Percentiles rank a stretch among this genome's conserved stretches.
These are phyloP conservation scores for Starmerella stigmatis DNA, from an alignment of 805 yeast genomes.

Conservation along the genomic window DNA sequence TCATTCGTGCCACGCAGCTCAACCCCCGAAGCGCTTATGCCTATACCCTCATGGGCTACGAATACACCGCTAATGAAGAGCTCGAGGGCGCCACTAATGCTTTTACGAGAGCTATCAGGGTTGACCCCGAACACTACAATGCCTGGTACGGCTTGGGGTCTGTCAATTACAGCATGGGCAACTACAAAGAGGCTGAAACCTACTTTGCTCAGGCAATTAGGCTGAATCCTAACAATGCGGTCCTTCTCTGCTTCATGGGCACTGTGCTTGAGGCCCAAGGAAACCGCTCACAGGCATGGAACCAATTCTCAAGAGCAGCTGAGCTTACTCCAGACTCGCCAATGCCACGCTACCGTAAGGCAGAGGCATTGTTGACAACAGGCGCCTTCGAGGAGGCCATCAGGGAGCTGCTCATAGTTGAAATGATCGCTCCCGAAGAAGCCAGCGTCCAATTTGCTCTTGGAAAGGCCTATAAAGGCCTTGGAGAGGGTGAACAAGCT, in stretches of 20 bases:
- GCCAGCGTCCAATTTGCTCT: constrained; percentile 83
- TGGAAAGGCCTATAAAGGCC: constrained; percentile 74
- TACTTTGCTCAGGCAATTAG: constrained; percentile 80
- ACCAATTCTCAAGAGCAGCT: constrained; percentile 73
- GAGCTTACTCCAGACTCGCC: constrained; percentile 78
- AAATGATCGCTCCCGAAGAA: constrained; percentile 80
- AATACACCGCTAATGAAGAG: constrained; percentile 75
- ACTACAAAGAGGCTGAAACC: constrained; percentile 68
- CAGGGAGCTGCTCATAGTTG: constrained; percentile 59
- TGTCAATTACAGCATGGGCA: constrained; percentile 81
- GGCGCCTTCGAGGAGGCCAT: constrained; percentile 64
- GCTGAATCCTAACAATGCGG: constrained; percentile 83
- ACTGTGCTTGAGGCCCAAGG: constrained; percentile 77
- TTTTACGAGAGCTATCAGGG: constrained; percentile 64
- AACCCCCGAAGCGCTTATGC: constrained; percentile 73
- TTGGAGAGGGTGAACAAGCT: constrained; percentile 66
- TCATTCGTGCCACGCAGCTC: constrained; percentile 62
- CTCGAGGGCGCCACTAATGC: constrained; percentile 79
- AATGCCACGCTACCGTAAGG: constrained; percentile 77
- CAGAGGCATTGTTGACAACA: constrained; percentile 64
- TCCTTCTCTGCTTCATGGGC: constrained; percentile 85
- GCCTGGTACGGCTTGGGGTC: constrained; percentile 94
- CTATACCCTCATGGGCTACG: constrained; percentile 89
- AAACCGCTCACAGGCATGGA: constrained; percentile 58
- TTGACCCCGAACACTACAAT: constrained; percentile 78